Evolutionary conservation across 768 basidiomycete species (phyloP).

Genomic region (Russula sp.): DNA sequence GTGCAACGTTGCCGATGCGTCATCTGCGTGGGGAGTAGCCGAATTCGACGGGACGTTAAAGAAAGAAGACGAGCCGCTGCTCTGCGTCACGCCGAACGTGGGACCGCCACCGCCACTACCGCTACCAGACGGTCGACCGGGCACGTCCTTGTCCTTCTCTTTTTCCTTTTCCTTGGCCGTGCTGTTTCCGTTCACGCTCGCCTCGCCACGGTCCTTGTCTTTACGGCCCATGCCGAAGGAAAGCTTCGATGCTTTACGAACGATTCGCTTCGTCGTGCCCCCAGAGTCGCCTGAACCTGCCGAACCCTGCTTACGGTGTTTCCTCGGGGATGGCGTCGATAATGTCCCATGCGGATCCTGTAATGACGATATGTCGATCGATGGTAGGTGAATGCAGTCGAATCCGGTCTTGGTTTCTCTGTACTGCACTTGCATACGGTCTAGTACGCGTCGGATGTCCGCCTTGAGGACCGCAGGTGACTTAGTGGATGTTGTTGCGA

Average conservation of each 20-base stretch:
- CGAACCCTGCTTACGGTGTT: conserved; percentile 47
- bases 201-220: conserved; percentile 40
- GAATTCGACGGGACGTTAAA: conserved; percentile 72
- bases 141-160: conserved; percentile 49
- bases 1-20: conserved; percentile 35
- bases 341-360: conserved; percentile 36
- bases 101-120: conserved; percentile 38
- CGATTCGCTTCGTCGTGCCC: conserved; percentile 52
- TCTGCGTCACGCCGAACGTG: conserved; percentile 57
- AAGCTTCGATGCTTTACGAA: conserved; percentile 73
- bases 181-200: conserved; percentile 24
- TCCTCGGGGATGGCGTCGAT: conserved; percentile 36
- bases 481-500: conserved; percentile 94
- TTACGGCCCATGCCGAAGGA: conserved; percentile 69
- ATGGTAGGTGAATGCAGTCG: conserved; percentile 94
- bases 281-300: conserved; percentile 52
- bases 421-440: conserved; percentile 94
- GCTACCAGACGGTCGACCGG: conserved; percentile 43
- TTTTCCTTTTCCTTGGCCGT: conserved; percentile 3
- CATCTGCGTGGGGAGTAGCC: conserved; percentile 38
- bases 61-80: conserved; percentile 79
- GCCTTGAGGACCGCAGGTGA: conserved; percentile 71
- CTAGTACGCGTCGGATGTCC: conserved; percentile 83
- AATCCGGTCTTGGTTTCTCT: conserved; percentile 87
- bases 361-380: conserved; percentile 84